phyloP scores from a whole-genome alignment of 176 grass and related monocot genomes.

The Dendrocalamus sinicus region DNA sequence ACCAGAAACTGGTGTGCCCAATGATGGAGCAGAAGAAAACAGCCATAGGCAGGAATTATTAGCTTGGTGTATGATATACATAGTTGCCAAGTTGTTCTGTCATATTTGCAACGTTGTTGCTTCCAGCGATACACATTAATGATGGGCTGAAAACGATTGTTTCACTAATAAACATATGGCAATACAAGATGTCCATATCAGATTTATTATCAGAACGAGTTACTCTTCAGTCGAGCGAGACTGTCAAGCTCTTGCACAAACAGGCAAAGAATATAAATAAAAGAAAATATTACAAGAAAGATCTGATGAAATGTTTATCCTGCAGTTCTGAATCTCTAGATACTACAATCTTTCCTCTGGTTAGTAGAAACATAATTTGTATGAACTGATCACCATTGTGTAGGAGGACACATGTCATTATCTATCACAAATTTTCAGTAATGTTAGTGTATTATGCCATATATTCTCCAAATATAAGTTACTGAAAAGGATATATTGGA shows the following conservation, averaged over 20 bases:
- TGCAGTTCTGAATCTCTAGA: neutral
- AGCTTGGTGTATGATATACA: slow-evolving; percentile 11
- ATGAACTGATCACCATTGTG: neutral
- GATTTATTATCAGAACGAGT: slow-evolving; percentile 28
- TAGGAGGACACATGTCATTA: slow-evolving; percentile 1
- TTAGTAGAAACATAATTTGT: neutral
- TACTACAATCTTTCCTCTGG: neutral
- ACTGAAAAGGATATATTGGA: neutral
- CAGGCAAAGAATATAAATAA: neutral
- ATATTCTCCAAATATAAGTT: slow-evolving; percentile 10
- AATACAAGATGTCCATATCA: slow-evolving; percentile 36
- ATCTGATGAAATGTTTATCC: neutral
- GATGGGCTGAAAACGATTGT: slow-evolving; percentile 49
- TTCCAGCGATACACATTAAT: slow-evolving; percentile 51
- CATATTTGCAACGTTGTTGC: slow-evolving; percentile 48
- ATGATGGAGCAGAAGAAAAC: slow-evolving; percentile 20
- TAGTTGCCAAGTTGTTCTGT: slow-evolving; percentile 20
- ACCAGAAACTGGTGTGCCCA: neutral
- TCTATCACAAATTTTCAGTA: neutral
- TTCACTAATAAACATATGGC: slow-evolving; percentile 18
- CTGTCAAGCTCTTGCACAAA: neutral
- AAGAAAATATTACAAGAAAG: neutral
- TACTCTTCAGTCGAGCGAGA: slow-evolving; percentile 13
- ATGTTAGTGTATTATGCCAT: neutral
- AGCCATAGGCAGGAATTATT: slow-evolving; percentile 26